phyloP scores from a whole-genome alignment of 352 stramenopile species.

The Elongisporangium senticosum region DNA sequence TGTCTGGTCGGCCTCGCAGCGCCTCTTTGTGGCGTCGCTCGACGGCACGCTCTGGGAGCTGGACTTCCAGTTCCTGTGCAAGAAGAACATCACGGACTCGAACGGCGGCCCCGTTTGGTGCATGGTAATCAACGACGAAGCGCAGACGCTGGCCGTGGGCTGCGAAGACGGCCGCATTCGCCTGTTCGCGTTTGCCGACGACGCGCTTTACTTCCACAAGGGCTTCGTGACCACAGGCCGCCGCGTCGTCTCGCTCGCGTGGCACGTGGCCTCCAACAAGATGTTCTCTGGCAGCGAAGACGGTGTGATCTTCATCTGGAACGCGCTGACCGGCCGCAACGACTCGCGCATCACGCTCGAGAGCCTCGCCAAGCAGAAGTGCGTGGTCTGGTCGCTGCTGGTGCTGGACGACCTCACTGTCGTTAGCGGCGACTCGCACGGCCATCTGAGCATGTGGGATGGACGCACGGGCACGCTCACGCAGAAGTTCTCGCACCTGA shows the following conservation, averaged over 20 bases:
- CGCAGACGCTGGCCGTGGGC: slow-evolving; percentile 69
- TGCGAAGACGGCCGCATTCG: slow-evolving; percentile 90
- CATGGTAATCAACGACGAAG: slow-evolving; percentile 63
- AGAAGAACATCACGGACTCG: slow-evolving; percentile 79
- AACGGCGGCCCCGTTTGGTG: slow-evolving; percentile 88
- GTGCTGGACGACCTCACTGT: slow-evolving; percentile 90
- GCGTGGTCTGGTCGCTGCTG: slow-evolving; percentile 87
- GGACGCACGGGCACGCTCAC: slow-evolving; percentile 86
- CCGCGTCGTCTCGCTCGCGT: slow-evolving; percentile 82
- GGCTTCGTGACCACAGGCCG: slow-evolving; percentile 68
- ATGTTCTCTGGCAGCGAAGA: slow-evolving; percentile 85
- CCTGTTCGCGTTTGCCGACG: slow-evolving; percentile 74
- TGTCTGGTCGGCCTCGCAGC: slow-evolving; percentile 38
- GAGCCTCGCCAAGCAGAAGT: slow-evolving; percentile 66
- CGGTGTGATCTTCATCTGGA: slow-evolving; percentile 87
- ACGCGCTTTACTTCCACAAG: slow-evolving; percentile 79
- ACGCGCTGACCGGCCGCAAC: slow-evolving; percentile 69
- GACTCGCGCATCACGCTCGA: slow-evolving; percentile 82
- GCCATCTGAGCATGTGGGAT: slow-evolving; percentile 93
- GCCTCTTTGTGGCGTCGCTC: slow-evolving; percentile 65
- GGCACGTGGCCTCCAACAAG: slow-evolving; percentile 59
- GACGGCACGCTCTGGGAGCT: slow-evolving; percentile 80
- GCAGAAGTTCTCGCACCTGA: slow-evolving; percentile 90
- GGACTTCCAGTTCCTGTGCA: slow-evolving; percentile 60
- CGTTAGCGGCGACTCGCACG: slow-evolving; percentile 90